phyloP scores from a whole-genome alignment of 345 rosid species.

The Hibiscus tridactylites region DNA sequence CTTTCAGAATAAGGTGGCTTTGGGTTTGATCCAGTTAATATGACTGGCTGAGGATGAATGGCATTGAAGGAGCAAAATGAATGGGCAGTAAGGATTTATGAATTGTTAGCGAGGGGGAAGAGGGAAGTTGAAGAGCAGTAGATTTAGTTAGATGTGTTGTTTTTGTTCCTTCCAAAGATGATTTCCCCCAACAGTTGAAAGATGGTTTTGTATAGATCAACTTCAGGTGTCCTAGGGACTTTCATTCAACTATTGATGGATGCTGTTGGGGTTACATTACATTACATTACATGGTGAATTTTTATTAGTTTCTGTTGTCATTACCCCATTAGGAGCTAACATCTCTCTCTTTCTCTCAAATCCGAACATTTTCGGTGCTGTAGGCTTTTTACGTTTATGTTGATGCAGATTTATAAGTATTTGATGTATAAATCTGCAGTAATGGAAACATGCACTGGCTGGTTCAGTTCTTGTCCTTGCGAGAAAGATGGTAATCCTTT shows the following conservation, averaged over 20 bases:
- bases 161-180: not conserved
- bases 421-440: not conserved
- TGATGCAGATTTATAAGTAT: not conserved
- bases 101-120: not conserved
- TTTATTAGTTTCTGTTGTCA: not conserved
- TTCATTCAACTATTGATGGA: not conserved
- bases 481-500: too few relatives aligned
- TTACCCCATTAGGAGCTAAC: not conserved
- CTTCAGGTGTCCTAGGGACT: not conserved
- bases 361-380: not conserved
- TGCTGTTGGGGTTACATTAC: not conserved
- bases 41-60: not conserved
- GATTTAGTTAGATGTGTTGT: not conserved
- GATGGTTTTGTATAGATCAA: not conserved
- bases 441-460: not conserved
- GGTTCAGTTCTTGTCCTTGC: not conserved
- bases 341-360: not conserved
- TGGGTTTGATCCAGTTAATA: constrained; percentile 6
- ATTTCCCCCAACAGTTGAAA: not conserved
- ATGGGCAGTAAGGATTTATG: constrained; percentile 1
- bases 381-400: not conserved
- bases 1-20: constrained; percentile 15
- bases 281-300: not conserved
- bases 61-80: constrained; percentile 4
- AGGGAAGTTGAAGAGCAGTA: not conserved